Evolutionary conservation across 345 rosid genomes (phyloP).

Genomic region (Rhizophora apiculata): DNA sequence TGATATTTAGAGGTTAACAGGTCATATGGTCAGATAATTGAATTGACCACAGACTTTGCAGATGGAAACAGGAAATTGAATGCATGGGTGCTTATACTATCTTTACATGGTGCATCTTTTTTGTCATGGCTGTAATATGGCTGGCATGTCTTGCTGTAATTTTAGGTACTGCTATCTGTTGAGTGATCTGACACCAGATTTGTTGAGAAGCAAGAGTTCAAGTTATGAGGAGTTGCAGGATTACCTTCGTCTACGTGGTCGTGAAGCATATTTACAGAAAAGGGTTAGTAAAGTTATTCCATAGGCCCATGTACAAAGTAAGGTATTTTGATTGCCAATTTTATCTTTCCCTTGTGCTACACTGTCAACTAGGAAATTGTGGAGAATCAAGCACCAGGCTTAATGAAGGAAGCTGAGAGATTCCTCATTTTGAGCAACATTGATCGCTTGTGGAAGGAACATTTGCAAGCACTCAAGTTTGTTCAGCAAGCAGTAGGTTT

Average conservation of each 20-base stretch:
- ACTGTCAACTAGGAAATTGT: conserved; percentile 49
- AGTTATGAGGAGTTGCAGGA: conserved; percentile 68
- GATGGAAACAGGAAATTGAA: too few relatives aligned
- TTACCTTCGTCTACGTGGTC: conserved; percentile 74
- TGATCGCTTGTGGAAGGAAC: conserved; percentile 97
- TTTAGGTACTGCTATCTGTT: conserved; percentile 86
- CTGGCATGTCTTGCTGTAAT: conserved; percentile 8
- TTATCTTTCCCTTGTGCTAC: neutral
- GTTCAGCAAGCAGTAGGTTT: conserved; percentile 97
- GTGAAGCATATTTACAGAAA: conserved; percentile 89
- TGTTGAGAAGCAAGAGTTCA: conserved; percentile 60
- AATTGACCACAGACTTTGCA: neutral
- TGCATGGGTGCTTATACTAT: neutral
- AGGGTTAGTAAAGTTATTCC: conserved; percentile 46
- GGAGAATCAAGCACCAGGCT: conserved; percentile 80
- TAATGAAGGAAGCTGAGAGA: conserved; percentile 91
- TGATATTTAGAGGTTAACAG: neutral
- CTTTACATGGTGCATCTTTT: conserved; percentile 5
- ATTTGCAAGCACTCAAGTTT: conserved; percentile 86
- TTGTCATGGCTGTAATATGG: conserved; percentile 7
- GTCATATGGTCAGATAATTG: neutral
- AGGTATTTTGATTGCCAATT: neutral
- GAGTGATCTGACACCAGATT: conserved; percentile 73
- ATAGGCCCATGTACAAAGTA: neutral
- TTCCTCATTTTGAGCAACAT: conserved; percentile 86